These are phyloP conservation scores for Leucosporidium creatinivorum DNA, from an alignment of 768 basidiomycete species.

Conservation along the genomic window DNA sequence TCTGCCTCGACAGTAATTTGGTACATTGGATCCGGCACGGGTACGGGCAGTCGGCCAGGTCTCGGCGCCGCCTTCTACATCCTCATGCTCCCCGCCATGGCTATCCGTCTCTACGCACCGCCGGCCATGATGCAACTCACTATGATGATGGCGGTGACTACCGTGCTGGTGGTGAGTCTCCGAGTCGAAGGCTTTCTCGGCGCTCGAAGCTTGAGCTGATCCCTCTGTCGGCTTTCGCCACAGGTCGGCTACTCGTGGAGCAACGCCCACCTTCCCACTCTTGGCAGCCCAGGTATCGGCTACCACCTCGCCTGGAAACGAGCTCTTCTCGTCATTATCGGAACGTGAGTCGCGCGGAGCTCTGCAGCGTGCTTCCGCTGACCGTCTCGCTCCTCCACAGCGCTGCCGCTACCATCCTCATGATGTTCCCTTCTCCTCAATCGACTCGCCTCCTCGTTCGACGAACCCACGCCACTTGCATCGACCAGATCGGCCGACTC, in stretches of 20 bases:
- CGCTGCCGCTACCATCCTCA: slow-evolving; percentile 7
- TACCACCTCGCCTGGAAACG: slow-evolving; percentile 21
- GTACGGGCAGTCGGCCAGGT: slow-evolving; percentile 52
- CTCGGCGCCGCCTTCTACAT: slow-evolving; percentile 46
- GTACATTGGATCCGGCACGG: slow-evolving; percentile 46
- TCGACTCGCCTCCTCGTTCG: slow-evolving; percentile 40
- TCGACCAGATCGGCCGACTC: slow-evolving; percentile 12
- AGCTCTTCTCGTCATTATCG: slow-evolving; percentile 50
- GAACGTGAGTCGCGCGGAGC: slow-evolving; percentile 37
- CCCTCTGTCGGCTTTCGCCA: too few species aligned
- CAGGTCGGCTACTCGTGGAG: slow-evolving; percentile 54
- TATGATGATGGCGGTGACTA: slow-evolving; percentile 41
- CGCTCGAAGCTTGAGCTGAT: too few species aligned
- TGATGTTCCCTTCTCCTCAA: slow-evolving; percentile 45
- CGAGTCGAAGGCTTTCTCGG: too few species aligned
- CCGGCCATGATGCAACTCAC: slow-evolving; percentile 33
- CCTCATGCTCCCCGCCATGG: slow-evolving; percentile 47
- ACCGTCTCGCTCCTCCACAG: neutral
- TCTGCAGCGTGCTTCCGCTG: neutral
- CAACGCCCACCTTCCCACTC: slow-evolving; percentile 43
- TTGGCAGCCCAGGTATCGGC: slow-evolving; percentile 52
- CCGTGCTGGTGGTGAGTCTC: slow-evolving; percentile 40
- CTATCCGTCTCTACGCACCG: slow-evolving; percentile 50
- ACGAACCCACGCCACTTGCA: slow-evolving; percentile 14
- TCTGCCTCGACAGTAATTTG: too few species aligned